phyloP scores from a whole-genome alignment of 2,329 filamentous ascomycete species.

The Truncatella angustata region DNA sequence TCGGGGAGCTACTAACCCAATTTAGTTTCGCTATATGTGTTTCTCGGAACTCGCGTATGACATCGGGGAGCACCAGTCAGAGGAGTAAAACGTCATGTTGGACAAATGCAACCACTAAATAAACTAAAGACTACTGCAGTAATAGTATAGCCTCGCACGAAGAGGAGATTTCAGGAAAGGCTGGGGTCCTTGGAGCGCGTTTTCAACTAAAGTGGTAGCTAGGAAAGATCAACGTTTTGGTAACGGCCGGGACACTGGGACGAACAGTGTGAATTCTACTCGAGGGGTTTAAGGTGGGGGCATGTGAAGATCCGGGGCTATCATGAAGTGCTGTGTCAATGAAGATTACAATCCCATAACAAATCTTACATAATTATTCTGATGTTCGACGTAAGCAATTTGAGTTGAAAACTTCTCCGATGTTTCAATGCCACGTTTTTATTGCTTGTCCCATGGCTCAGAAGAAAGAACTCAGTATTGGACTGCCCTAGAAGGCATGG shows the following conservation, averaged over 20 bases:
- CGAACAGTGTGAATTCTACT: slow-evolving; percentile 1
- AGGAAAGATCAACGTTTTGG: background rate
- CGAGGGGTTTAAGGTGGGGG: background rate
- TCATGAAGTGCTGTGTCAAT: too few species aligned
- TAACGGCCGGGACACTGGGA: background rate
- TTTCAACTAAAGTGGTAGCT: background rate
- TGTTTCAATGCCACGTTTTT: slow-evolving; percentile 1
- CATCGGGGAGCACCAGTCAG: background rate
- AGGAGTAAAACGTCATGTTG: slow-evolving; percentile 7
- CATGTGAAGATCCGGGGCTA: background rate
- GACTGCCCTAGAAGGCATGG: background rate
- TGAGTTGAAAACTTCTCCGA: background rate
- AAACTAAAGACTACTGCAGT: background rate
- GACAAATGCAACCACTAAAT: slow-evolving; percentile 4
- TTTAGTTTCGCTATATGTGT: background rate
- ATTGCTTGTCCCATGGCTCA: background rate
- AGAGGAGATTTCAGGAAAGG: background rate
- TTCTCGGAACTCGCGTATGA: background rate
- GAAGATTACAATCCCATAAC: background rate
- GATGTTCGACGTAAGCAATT: background rate
- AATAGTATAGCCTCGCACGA: background rate
- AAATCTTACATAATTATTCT: background rate
- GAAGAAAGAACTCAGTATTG: background rate
- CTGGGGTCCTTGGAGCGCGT: background rate
- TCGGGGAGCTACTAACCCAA: slow-evolving; percentile 4